Base-by-base conservation (phyloP, 1,284 basidiomycete genomes). In the Ganoderma resinaceum region DNA sequence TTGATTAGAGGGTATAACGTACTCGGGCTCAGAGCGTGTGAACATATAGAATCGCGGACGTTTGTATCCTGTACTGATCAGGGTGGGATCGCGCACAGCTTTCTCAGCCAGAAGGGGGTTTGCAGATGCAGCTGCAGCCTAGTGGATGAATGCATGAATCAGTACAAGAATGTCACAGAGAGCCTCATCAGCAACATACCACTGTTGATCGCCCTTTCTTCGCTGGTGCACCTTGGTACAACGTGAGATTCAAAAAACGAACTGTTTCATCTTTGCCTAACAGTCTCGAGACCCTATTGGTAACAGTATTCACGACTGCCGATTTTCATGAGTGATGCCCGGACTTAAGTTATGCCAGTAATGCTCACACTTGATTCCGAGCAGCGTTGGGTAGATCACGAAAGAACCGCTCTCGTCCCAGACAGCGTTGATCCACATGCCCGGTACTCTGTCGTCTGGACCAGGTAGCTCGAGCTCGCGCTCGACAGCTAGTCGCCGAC, bases 381-480 rank as follows among this genome's bases (percentile, higher is more conserved):
- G 85, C 75, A 99, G 82, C 1, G 96, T 96, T 6, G 95, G 95
- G 78, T 98, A 99, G 37, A 99, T 81, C 53, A 99, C 83, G 78
- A 99, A 98, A 33, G 95, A 91, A 2, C 97, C 96, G 72, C 93
- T 97, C 81, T 99, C 97, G 78, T 99, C 98, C 95, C 97, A 99
- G 16, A 97, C 87, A 0, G 91, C 95, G 76, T 95, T 96, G 46
- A 90, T 94, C 83, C 93, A 95, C 72, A 87, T 83, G 7, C 87
- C 92, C 64, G 87, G 91, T 75, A 88, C 82, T 52, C 82, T 84
- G 29, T 91, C 91, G 77, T 93, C 92, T 2, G 89, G 87, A 40
- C 89, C 86, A 46, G 91, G 89, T 49, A 92, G 85, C 78, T 98
- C 95, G 60, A 99, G 81, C 76, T 99, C 97, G 69, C 95, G 87